These are phyloP conservation scores for Paraphaeosphaeria sporulosa DNA, from an alignment of 2,329 filamentous ascomycete species.

Conservation along the genomic window DNA sequence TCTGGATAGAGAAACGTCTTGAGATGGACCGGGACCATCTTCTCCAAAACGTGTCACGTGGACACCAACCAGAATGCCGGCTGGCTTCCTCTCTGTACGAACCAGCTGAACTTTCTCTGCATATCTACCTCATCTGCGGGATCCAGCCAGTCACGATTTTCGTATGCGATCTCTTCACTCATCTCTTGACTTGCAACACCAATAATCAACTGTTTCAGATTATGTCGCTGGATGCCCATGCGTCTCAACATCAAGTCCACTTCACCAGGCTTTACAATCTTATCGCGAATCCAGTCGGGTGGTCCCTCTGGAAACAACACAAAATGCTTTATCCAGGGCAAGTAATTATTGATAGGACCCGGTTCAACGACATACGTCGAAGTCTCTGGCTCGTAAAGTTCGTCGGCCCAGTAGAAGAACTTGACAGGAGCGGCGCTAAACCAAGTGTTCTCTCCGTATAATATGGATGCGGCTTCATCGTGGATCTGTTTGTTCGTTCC, in stretches of 20 bases:
- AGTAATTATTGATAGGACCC: slow-evolving; percentile 7
- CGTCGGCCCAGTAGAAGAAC: slow-evolving; percentile 6
- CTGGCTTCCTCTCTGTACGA: slow-evolving; percentile 4
- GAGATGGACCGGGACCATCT: not conserved
- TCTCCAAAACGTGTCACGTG: not conserved
- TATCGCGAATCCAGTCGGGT: slow-evolving; percentile 8
- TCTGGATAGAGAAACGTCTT: not conserved
- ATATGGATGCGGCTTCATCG: slow-evolving; percentile 14
- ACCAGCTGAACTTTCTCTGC: slow-evolving; percentile 11
- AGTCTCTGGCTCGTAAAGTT: not conserved
- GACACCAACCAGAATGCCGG: slow-evolving; percentile 10
- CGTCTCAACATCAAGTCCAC: slow-evolving; percentile 10
- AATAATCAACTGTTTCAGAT: slow-evolving; percentile 5
- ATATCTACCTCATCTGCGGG: slow-evolving; percentile 8
- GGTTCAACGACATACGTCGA: slow-evolving; percentile 10
- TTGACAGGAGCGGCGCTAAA: slow-evolving; percentile 4
- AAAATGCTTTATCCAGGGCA: slow-evolving; percentile 14
- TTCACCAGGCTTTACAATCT: slow-evolving; percentile 2
- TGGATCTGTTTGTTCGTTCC: slow-evolving; percentile 16
- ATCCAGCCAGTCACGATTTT: slow-evolving; percentile 11
- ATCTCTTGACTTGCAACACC: not conserved
- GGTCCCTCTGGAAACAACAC: slow-evolving; percentile 16
- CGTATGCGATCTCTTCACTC: slow-evolving; percentile 7
- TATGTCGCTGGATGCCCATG: slow-evolving; percentile 12
- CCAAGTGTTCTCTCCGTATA: slow-evolving; percentile 18